A percentile compares a stretch with the other conserved stretches of the same genome.
These are phyloP conservation scores for Rubroboletus pulcherrimus DNA, from an alignment of 768 basidiomycete genomes.

Conservation along the genomic window DNA sequence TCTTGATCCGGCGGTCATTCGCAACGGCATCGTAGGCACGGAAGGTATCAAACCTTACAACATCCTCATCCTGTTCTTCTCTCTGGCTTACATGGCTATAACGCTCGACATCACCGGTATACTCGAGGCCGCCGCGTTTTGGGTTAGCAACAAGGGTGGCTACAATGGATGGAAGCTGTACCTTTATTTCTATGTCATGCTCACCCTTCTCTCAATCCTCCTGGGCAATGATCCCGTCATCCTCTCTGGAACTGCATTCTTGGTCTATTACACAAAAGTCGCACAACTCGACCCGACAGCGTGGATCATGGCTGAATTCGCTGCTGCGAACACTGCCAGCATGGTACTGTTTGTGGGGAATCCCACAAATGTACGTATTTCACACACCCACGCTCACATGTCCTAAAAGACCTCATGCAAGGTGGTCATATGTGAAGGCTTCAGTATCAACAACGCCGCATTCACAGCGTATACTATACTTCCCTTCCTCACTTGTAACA, in stretches of 20 bases:
- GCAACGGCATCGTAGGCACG: constrained; percentile 74
- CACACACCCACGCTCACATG: background rate
- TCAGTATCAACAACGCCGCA: constrained; percentile 68
- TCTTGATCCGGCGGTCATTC: constrained; percentile 45
- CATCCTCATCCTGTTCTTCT: constrained; percentile 90
- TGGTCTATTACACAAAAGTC: constrained; percentile 82
- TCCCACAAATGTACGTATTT: constrained; percentile 67
- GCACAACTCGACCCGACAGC: constrained; percentile 46
- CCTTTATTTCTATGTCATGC: constrained; percentile 79
- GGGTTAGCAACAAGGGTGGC: constrained; percentile 81
- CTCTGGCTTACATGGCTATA: constrained; percentile 89
- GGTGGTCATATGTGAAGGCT: constrained; percentile 84
- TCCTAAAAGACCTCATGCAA: background rate
- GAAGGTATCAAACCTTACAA: constrained; percentile 86
- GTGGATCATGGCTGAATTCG: constrained; percentile 75
- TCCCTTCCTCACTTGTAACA: constrained; percentile 66
- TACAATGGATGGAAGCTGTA: constrained; percentile 68
- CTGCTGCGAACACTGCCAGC: constrained; percentile 75
- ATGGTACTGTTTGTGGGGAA: constrained; percentile 82
- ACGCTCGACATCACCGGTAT: constrained; percentile 88
- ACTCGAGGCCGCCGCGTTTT: constrained; percentile 82
- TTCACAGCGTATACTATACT: constrained; percentile 83
- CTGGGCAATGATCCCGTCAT: constrained; percentile 96
- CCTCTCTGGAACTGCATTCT: constrained; percentile 84
- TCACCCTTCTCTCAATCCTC: constrained; percentile 69